Evolutionary conservation across 1,284 basidiomycete genomes (phyloP), one percentile per base, ranked within the genome.

Genomic region (Laetiporus sulphureus): DNA sequence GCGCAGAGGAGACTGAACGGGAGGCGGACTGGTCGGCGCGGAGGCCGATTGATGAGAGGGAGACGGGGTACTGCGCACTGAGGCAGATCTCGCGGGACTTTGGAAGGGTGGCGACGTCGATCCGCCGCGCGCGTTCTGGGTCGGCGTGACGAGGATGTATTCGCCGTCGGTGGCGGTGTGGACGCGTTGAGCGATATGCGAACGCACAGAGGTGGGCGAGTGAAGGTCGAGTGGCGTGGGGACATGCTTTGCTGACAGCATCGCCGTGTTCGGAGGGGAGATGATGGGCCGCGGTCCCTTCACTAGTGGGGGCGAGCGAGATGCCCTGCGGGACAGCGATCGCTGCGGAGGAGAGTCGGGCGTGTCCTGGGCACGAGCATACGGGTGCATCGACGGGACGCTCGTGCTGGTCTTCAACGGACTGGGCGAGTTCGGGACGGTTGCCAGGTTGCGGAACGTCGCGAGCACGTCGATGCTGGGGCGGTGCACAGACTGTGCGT

Each of bases 381-480:
- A 43, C 5, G 41, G 25, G 2, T 33, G 37, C 5, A 24, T 7
- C 16, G 19, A n/a, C 13, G 39, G 31, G 5, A 19, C 25, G 7
- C 19, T 7, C 15, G 35, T 2, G 5, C 11, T 22, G 19, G 3
- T 33, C 20, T 36, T 34, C 22, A 37, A 44, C 39, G 22, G 46
- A 38, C 12, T 45, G 40, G 19, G 47, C 4, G 47, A 48, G n/a
- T 42, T 30, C 0, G 49, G 46, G 10, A 23, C 25, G 13, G 34
- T 36, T 10, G 35, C 45, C 8, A 38, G 19, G 13, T 49, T 47
- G 32, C 53, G 51, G 48, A 61, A 59, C 3, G 55, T 51, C 5
- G 57, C 51, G 8, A 61, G 48, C 19, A 58, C 46, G 35, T 61
- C 58, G 24, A 54, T 54, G 43, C 58, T 60, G 0, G 59, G 58